Conservation (phyloP, 768 basidiomycete genomes). For the Pisolithus albus region DNA sequence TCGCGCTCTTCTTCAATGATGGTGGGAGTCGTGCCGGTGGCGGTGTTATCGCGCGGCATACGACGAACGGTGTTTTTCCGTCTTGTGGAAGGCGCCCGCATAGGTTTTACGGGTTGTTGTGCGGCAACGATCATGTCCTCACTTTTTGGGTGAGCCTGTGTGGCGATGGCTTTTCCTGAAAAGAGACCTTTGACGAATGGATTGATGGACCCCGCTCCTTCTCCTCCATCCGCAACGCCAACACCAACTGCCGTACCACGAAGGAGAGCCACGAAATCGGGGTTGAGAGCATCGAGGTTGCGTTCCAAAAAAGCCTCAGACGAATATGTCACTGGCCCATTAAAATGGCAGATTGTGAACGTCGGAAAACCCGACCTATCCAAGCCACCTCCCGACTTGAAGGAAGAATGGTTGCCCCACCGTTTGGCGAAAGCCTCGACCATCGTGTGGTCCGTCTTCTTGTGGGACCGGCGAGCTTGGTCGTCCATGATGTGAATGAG, state of each 20-base stretch:
- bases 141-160: slow-evolving; percentile 84
- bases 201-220: slow-evolving; percentile 76
- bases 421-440: slow-evolving; percentile 90
- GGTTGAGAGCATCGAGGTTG: slow-evolving; percentile 84
- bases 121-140: slow-evolving; percentile 95
- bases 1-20: slow-evolving; percentile 45
- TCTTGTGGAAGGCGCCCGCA: slow-evolving; percentile 86
- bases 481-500: slow-evolving; percentile 98
- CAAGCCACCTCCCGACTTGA: slow-evolving; percentile 64
- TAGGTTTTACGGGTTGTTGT: slow-evolving; percentile 89
- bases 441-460: slow-evolving; percentile 93
- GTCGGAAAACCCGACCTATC: slow-evolving; percentile 77
- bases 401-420: slow-evolving; percentile 89
- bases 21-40: slow-evolving; percentile 7
- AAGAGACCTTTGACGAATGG: slow-evolving; percentile 91
- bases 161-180: slow-evolving; percentile 82
- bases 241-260: slow-evolving; percentile 43
- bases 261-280: slow-evolving; percentile 87
- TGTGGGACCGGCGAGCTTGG: slow-evolving; percentile 76
- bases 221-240: slow-evolving; percentile 38
- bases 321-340: slow-evolving; percentile 87
- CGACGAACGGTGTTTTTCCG: slow-evolving; percentile 70
- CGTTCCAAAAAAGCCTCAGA: slow-evolving; percentile 84
- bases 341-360: slow-evolving; percentile 90
- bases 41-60: slow-evolving; percentile 27